phyloP scores from a whole-genome alignment of 1,139 yeast species.

The Saccharomycopsis hybrid region DNA sequence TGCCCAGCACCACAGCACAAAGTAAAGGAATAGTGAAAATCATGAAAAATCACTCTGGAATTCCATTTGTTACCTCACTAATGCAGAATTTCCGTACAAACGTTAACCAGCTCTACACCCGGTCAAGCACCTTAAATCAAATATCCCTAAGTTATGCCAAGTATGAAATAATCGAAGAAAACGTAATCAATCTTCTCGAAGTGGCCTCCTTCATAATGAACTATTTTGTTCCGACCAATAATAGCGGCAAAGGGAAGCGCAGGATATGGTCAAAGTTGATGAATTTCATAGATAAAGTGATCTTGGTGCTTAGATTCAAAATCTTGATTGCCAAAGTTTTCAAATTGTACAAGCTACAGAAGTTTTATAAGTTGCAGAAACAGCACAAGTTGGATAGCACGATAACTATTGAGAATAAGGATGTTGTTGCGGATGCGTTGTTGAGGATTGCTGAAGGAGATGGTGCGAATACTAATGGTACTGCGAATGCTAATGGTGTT shows the following conservation, averaged over 20 bases:
- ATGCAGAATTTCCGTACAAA: neutral
- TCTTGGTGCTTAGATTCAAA: slow-evolving; percentile 14
- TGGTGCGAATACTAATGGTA: neutral
- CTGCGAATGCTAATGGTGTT: neutral
- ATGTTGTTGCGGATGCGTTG: neutral
- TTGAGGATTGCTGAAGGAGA: too few relatives aligned
- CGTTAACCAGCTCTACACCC: neutral
- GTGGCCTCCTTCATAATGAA: slow-evolving; percentile 13
- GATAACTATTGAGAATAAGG: neutral
- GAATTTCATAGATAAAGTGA: slow-evolving; percentile 10
- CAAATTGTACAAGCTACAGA: slow-evolving; percentile 6
- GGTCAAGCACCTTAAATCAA: neutral
- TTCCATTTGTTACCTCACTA: too few relatives aligned
- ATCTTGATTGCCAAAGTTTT: slow-evolving; percentile 8
- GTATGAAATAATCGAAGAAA: slow-evolving; percentile 16
- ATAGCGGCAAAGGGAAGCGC: neutral
- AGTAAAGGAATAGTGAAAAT: neutral
- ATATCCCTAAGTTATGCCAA: slow-evolving; percentile 4
- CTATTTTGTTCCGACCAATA: slow-evolving; percentile 9
- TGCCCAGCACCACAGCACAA: neutral
- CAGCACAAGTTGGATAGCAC: neutral
- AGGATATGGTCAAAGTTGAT: slow-evolving; percentile 1
- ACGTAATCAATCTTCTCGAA: slow-evolving; percentile 16
- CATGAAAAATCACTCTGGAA: too few relatives aligned
- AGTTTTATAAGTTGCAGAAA: neutral